These are phyloP conservation scores for Psidium guajava DNA, from an alignment of 345 rosid species.

Conservation along the genomic window DNA sequence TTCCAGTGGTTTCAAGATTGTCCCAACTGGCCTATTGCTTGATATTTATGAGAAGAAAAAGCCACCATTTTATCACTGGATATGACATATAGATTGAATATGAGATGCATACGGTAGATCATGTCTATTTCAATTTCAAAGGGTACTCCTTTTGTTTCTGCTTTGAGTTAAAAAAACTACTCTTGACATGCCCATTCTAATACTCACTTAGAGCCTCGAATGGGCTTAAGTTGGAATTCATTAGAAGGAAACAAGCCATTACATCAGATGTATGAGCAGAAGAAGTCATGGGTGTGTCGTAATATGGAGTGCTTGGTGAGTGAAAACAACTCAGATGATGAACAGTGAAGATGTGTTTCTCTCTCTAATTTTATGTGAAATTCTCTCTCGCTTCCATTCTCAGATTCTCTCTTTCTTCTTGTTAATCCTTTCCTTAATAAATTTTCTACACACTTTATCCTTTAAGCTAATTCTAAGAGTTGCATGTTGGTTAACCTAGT, in stretches of 20 bases:
- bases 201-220: too few relatives aligned
- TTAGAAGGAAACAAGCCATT: too few relatives aligned
- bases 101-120: background rate
- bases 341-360: background rate
- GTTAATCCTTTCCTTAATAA: background rate
- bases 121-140: background rate
- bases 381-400: background rate
- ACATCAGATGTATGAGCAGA: too few relatives aligned
- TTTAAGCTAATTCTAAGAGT: background rate
- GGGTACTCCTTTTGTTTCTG: too few relatives aligned
- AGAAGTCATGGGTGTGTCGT: too few relatives aligned
- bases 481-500: background rate
- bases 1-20: background rate
- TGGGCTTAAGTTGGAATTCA: too few relatives aligned
- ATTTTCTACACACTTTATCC: background rate
- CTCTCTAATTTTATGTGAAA: background rate
- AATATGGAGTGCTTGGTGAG: too few relatives aligned
- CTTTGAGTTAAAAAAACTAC: too few relatives aligned
- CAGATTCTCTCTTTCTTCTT: background rate
- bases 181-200: too few relatives aligned
- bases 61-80: background rate
- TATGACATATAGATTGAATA: background rate
- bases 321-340: too few relatives aligned
- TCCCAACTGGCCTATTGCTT: background rate
- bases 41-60: background rate